These are phyloP conservation scores for Lecanicillium sp. DNA, from an alignment of 2,329 filamentous ascomycete genomes.

Conservation along the genomic window DNA sequence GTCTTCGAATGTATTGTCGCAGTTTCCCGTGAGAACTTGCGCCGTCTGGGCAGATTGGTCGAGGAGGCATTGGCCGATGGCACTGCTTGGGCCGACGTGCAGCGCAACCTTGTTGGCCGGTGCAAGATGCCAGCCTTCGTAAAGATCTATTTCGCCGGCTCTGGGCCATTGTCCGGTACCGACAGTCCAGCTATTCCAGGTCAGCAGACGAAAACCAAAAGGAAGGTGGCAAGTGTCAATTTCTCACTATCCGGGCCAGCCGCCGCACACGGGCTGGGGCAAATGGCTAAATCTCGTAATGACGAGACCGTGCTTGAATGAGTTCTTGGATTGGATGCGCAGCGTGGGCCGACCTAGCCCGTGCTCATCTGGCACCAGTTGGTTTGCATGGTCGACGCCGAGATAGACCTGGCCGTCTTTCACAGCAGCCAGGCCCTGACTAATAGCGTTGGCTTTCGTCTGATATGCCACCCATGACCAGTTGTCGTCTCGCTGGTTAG, in stretches of 20 bases:
- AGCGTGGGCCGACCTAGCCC: conserved; percentile 43
- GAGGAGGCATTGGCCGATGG: conserved; percentile 26
- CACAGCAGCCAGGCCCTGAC: conserved; percentile 25
- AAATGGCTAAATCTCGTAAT: conserved; percentile 62
- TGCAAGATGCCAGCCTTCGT: conserved; percentile 55
- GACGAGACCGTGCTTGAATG: conserved; percentile 58
- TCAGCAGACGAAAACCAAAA: neutral
- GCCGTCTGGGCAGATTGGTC: conserved; percentile 21
- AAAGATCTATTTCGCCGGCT: conserved; percentile 51
- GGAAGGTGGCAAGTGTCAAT: neutral
- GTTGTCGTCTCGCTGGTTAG: conserved; percentile 47
- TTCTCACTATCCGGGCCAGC: conserved; percentile 59
- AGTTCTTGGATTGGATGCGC: conserved; percentile 52
- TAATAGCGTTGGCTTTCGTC: conserved; percentile 23
- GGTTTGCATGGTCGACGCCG: conserved; percentile 24
- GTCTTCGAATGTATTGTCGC: conserved; percentile 8
- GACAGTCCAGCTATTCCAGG: conserved; percentile 32
- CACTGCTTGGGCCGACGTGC: conserved; percentile 36
- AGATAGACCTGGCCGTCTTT: conserved; percentile 27
- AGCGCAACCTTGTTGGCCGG: conserved; percentile 48
- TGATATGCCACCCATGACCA: conserved; percentile 55
- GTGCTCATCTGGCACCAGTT: neutral
- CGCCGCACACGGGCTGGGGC: conserved; percentile 56
- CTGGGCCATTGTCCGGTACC: conserved; percentile 46
- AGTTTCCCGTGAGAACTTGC: conserved; percentile 9